Evolutionary conservation across 2,329 filamentous ascomycete species (phyloP), one percentile per base, ranked within the genome.

Genomic region (Hymenoscyphus linearis): DNA sequence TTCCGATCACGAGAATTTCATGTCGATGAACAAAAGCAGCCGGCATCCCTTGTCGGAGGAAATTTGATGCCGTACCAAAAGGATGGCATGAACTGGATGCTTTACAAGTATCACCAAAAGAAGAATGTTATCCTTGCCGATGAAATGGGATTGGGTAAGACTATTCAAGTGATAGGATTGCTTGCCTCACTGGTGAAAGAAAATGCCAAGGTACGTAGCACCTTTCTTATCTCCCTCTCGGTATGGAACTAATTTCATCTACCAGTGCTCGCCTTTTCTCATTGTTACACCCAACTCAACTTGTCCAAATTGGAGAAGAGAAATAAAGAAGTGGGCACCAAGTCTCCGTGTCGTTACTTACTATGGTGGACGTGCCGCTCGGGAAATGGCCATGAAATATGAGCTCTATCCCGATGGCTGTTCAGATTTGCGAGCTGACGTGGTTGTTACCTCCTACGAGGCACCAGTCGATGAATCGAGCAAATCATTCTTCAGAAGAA

Each of bases 111-210:
- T 80, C 89, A 92, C 69, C 80, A 84, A 57, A 82, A 87, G 67
- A 87, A 90, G 71, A 98, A 95, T 70, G 89, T 92, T 31, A 93
- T 98, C 62, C 82, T 98, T 6, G 95, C 95, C 0, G 95, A 99
- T 71, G 95, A 99, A 72, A 99, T 99, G 95, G 95, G 95, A 47
- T 83, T 99, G 1, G 95, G 95, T 35, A 99, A 99, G 78, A 99
- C 95, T 0, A 91, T 99, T 35, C 95, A 99, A 73, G 86, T 97
- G 58, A 89, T 98, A 63, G 85, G 87, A 2, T 84, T 96, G 64
- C 82, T 98, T 63, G 86, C 90, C 1, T 86, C 88, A 0, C 76
- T 98, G 40, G 81, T 88, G 26, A 81, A 88, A 63, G 82, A 87
- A 57, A 75, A 76, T n/a, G 85, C 85, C 5, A 78, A 71, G 63